Evolutionary conservation across 257 asterid species (phyloP).

Genomic region (Parsonsia alboflavescens): DNA sequence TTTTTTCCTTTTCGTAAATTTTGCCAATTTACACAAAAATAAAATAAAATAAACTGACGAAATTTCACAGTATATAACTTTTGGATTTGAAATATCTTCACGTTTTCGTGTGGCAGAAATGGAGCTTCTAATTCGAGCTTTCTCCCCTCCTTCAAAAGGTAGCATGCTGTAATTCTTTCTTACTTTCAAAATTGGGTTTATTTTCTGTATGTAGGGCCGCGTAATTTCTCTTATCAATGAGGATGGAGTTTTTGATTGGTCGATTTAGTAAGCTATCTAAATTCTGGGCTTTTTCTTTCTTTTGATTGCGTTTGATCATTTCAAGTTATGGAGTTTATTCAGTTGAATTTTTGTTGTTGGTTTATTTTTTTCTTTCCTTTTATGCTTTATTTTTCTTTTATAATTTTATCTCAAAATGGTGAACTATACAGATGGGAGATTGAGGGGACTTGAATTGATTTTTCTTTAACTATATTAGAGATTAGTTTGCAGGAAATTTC

Average conservation of each 20-base stretch:
- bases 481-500: not conserved
- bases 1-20: no score
- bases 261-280: not conserved
- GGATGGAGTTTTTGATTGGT: not conserved
- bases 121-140: not conserved
- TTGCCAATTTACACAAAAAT: no score
- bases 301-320: not conserved
- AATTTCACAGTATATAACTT: not conserved
- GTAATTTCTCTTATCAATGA: not conserved
- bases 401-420: no score
- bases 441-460: not conserved
- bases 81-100: conserved; percentile 2
- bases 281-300: not conserved
- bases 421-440: not conserved
- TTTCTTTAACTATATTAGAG: not conserved
- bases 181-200: not conserved
- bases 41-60: no score
- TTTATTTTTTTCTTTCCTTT: not conserved
- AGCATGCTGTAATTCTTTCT: not conserved
- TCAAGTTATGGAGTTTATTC: not conserved
- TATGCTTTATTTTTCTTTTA: not conserved
- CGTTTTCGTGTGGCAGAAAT: conserved; percentile 12
- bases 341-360: not conserved
- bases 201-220: not conserved
- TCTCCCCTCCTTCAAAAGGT: not conserved